Evolutionary conservation across 306 rosid genomes (phyloP), one percentile per base, ranked within the genome.

Genomic region (Prosopis cineraria): DNA sequence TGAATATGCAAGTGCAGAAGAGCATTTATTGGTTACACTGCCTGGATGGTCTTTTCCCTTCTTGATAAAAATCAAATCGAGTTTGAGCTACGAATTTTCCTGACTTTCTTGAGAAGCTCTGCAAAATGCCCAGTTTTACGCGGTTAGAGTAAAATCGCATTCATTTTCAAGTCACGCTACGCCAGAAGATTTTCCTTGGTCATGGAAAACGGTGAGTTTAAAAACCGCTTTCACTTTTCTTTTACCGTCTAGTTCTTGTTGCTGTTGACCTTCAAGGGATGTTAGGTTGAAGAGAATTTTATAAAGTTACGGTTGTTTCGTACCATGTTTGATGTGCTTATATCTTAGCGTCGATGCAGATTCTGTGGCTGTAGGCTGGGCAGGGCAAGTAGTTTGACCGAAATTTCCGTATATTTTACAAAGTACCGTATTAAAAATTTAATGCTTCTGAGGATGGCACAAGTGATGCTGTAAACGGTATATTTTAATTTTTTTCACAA

Each of bases 1-100:
- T 39, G 72, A 39, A 36, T 65, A 34, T 65, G 71, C 48, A 83
- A 76, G 76, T 37, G 33, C 71, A 39, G 50, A 44, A 37, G 71
- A 24, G 72, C 53, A 34, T 43, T 53, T 75, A 58, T 62, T 75
- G 78, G 71, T 74, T 16, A 45, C 80, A 75, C 55, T 77, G 47
- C 48, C 10, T 65, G 62, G 67, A 69, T 70, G 62, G 34, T 78
- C 45, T 73, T 81, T 78, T 63, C n/a, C n/a, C 34, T 70, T 50
- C 60, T 78, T 45, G 44, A 9, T 65, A 11, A 2, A 20, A 20
- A n/a, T 31, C 68, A 17, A 20, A 11, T 22, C 48, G 27, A 37
- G 52, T 20, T 37, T 36, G 59, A 78, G 81, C 13, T n/a, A 33
- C 39, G 62, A 44, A 73, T 44, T 44, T 59, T 27, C 52, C 52